A percentile compares a stretch with the other conserved stretches of the same genome.
Conservation (phyloP, 805 yeast species). For the Candida sphagnicola region DNA sequence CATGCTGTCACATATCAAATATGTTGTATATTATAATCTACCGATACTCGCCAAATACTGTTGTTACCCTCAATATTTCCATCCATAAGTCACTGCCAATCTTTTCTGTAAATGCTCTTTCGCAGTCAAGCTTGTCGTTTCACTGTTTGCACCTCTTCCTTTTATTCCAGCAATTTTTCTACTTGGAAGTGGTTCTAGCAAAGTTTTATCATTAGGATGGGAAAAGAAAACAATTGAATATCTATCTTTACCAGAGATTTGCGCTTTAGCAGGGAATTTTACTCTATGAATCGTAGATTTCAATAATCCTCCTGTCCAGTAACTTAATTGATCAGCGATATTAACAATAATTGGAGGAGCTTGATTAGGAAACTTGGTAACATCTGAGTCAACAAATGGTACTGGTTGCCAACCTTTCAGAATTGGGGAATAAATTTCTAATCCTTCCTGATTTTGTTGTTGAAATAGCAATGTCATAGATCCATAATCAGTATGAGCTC, state of each 20-base stretch:
- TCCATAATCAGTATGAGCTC: slow-evolving; percentile 86
- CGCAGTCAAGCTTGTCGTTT: slow-evolving; percentile 54
- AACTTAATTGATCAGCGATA: slow-evolving; percentile 70
- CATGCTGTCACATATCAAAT: too few relatives aligned
- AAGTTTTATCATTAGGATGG: slow-evolving; percentile 65
- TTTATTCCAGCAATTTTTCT: slow-evolving; percentile 32
- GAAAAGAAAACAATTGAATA: slow-evolving; percentile 76
- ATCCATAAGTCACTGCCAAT: slow-evolving; percentile 61
- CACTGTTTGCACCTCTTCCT: slow-evolving; percentile 42
- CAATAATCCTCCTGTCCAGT: slow-evolving; percentile 75
- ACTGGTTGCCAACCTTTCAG: slow-evolving; percentile 62
- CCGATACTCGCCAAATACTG: not conserved
- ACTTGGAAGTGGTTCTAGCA: slow-evolving; percentile 70
- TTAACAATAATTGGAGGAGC: slow-evolving; percentile 73
- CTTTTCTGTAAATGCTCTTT: slow-evolving; percentile 60
- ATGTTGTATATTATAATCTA: too few relatives aligned
- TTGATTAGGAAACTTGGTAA: slow-evolving; percentile 8
- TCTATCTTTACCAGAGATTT: slow-evolving; percentile 42
- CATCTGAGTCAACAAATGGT: slow-evolving; percentile 45
- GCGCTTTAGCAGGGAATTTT: slow-evolving; percentile 45
- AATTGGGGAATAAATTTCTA: slow-evolving; percentile 57
- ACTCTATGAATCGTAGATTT: slow-evolving; percentile 74
- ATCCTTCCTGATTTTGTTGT: slow-evolving; percentile 64
- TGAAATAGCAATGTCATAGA: slow-evolving; percentile 70
- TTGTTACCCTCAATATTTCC: slow-evolving; percentile 26